Evolutionary conservation across 2,329 filamentous ascomycete genomes (phyloP).

Genomic region (Venturiaceae sp.): DNA sequence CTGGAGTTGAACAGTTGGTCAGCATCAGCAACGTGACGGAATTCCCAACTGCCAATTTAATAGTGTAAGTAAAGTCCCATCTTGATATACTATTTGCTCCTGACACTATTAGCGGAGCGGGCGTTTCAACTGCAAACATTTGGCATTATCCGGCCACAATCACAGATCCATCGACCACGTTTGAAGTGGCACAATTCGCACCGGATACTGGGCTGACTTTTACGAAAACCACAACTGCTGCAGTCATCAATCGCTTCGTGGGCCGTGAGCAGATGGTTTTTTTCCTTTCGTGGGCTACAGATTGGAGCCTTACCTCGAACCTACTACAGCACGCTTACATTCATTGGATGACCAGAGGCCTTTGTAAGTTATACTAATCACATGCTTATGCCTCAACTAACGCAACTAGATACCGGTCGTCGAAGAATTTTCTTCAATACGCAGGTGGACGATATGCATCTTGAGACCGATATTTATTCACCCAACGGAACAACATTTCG

Average conservation of each 20-base stretch:
- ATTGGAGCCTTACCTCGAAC: slow-evolving; percentile 38
- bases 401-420: slow-evolving; percentile 31
- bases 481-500: slow-evolving; percentile 35
- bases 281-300: slow-evolving; percentile 39
- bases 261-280: slow-evolving; percentile 47
- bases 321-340: slow-evolving; percentile 49
- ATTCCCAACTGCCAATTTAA: slow-evolving; percentile 39
- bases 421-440: slow-evolving; percentile 40
- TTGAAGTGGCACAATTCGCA: slow-evolving; percentile 40
- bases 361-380: too few relatives aligned
- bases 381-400: slow-evolving; percentile 11
- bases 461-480: slow-evolving; percentile 23
- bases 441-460: slow-evolving; percentile 49
- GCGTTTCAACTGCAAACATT: slow-evolving; percentile 38
- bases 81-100: slow-evolving; percentile 37
- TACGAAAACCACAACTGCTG: slow-evolving; percentile 32
- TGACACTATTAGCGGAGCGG: slow-evolving; percentile 26
- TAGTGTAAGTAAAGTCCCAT: slow-evolving; percentile 41
- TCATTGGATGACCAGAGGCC: slow-evolving; percentile 44
- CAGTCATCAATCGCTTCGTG: slow-evolving; percentile 44
- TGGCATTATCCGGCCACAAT: slow-evolving; percentile 48
- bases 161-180: slow-evolving; percentile 36
- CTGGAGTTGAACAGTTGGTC: slow-evolving; percentile 40
- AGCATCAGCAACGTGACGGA: slow-evolving; percentile 38
- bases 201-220: slow-evolving; percentile 29